Evolutionary conservation across 495 filamentous ascomycete genomes (phyloP).

Genomic region (Ramalina peruviana): DNA sequence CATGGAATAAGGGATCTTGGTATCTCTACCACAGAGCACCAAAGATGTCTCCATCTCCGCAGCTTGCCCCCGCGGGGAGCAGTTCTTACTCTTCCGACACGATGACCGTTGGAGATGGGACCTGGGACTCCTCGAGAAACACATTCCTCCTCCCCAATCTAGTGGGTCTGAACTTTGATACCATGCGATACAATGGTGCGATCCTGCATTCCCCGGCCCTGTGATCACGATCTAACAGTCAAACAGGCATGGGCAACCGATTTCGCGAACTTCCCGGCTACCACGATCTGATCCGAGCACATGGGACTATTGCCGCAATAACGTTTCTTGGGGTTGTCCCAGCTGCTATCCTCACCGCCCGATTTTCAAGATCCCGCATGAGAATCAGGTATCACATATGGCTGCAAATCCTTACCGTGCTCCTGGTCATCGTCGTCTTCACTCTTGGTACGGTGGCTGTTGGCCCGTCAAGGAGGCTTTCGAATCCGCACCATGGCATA

Average conservation of each 20-base stretch:
- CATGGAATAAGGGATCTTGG: neutral
- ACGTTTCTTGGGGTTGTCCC: conserved; percentile 81
- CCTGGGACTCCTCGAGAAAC: conserved; percentile 74
- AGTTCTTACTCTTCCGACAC: conserved; percentile 73
- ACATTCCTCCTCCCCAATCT: conserved; percentile 81
- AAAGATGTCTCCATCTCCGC: conserved; percentile 31
- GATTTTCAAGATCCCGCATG: conserved; percentile 56
- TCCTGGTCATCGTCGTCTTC: conserved; percentile 58
- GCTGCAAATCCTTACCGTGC: conserved; percentile 66
- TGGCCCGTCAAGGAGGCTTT: conserved; percentile 58
- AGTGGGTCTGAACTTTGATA: conserved; percentile 76
- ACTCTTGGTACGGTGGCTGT: conserved; percentile 69
- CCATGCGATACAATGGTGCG: conserved; percentile 89
- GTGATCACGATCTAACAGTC: conserved; percentile 11
- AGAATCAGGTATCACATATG: conserved; percentile 71
- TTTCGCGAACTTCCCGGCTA: conserved; percentile 66
- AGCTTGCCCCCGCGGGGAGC: conserved; percentile 62
- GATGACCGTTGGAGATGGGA: conserved; percentile 78
- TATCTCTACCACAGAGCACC: neutral
- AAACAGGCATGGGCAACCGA: conserved; percentile 76
- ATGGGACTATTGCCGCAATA: conserved; percentile 75
- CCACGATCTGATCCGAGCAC: conserved; percentile 61
- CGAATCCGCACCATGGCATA: conserved; percentile 92
- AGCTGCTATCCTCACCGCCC: conserved; percentile 56
- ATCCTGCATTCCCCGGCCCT: neutral